Evolutionary conservation across 495 filamentous ascomycete genomes (phyloP).

Genomic region (Neurospora hispaniola): DNA sequence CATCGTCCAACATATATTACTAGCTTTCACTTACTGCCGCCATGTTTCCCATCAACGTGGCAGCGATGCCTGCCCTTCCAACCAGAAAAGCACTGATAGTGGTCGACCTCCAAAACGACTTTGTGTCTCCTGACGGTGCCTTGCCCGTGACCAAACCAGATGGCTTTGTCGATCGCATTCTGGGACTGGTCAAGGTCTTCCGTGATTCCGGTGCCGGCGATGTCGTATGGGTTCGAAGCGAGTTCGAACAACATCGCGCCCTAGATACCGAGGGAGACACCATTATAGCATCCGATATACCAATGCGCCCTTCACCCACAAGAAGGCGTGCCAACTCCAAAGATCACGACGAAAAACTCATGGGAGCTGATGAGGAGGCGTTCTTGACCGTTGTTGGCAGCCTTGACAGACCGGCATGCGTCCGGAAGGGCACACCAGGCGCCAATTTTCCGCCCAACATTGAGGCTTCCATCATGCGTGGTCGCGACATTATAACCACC

Average conservation of each 20-base stretch:
- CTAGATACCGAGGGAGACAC: conserved; percentile 38
- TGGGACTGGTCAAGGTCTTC: conserved; percentile 58
- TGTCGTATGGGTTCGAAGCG: conserved; percentile 79
- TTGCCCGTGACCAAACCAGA: conserved; percentile 53
- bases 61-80: conserved; percentile 34
- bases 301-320: conserved; percentile 6
- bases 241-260: conserved; percentile 52
- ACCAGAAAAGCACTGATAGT: conserved; percentile 79
- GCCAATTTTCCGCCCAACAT: conserved; percentile 56
- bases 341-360: conserved; percentile 19
- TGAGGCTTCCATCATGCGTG: conserved; percentile 40
- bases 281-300: conserved; percentile 29
- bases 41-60: conserved; percentile 40
- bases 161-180: conserved; percentile 57
- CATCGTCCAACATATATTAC: neutral
- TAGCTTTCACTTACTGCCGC: conserved; percentile 7
- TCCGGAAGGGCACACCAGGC: conserved; percentile 49
- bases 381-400: conserved; percentile 40
- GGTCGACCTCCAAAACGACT: conserved; percentile 89
- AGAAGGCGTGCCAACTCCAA: conserved; percentile 11
- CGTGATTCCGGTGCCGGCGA: conserved; percentile 56
- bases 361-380: conserved; percentile 44
- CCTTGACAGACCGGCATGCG: conserved; percentile 36
- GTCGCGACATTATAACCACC: conserved; percentile 56
- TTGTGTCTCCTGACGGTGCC: conserved; percentile 58